These are phyloP conservation scores for Sutorius australiensis DNA, from an alignment of 768 basidiomycete genomes.

Conservation along the genomic window DNA sequence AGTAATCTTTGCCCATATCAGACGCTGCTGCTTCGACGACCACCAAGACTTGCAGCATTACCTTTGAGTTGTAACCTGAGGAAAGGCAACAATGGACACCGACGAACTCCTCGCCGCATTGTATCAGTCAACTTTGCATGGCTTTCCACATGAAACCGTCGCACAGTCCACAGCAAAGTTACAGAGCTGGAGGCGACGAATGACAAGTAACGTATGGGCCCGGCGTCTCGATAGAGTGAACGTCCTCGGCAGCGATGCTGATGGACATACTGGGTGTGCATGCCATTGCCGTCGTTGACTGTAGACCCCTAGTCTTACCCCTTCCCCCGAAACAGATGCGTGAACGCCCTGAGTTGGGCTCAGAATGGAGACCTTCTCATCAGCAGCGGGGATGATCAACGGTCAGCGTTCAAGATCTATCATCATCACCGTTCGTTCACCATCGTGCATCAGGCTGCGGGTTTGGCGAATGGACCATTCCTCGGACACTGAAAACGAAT, in stretches of 20 bases:
- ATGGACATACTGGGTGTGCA: constrained; percentile 65
- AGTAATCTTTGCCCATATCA: too few relatives aligned
- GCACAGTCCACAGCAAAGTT: constrained; percentile 22
- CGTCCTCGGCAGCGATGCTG: constrained; percentile 57
- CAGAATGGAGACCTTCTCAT: constrained; percentile 60
- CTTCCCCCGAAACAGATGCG: constrained; percentile 49
- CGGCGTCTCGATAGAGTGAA: constrained; percentile 59
- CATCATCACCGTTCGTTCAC: neutral
- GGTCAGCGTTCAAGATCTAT: constrained; percentile 36
- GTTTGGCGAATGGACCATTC: constrained; percentile 67
- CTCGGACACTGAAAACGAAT: constrained; percentile 40
- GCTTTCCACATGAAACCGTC: constrained; percentile 2
- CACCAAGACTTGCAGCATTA: neutral
- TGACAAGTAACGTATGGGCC: constrained; percentile 25
- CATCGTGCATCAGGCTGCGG: constrained; percentile 48
- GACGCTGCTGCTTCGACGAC: neutral
- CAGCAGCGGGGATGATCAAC: constrained; percentile 72
- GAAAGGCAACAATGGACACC: constrained; percentile 12
- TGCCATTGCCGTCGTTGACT: constrained; percentile 4
- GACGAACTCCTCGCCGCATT: neutral
- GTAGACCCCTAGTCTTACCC: neutral
- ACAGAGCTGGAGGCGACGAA: constrained; percentile 21
- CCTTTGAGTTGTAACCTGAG: neutral
- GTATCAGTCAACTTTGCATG: constrained; percentile 3
- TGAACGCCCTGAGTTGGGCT: constrained; percentile 77